Base-by-base conservation (phyloP, 1,284 basidiomycete genomes). In the Neonothopanus nambi region DNA sequence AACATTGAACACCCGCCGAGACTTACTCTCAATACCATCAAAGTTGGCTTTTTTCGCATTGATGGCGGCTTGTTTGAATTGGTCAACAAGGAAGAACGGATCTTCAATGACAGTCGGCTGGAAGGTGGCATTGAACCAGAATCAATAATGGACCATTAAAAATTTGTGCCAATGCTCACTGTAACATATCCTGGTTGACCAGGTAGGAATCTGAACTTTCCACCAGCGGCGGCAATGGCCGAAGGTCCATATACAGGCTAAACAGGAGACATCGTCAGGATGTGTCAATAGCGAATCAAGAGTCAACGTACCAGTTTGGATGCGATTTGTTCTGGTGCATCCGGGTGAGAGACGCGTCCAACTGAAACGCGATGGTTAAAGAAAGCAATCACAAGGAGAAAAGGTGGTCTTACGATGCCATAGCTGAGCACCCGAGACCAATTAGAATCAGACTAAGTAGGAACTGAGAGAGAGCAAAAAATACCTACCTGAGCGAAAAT, bases 21-120 rank as follows among this genome's bases (percentile, higher is more conserved):
- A 43, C 51, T 21, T 43, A 63, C 64, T 43, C 65, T 81, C 79
- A 43, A 79, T 71, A 45, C 77, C 78, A 21, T 48, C 47, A 48
- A 48, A 48, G 6, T 36, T 36, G 8, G 47, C 47, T 48, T 36
- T 35, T 36, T 74, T 67, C 23, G 78, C 75, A 48, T 72, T 72
- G 46, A 65, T 58, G 3, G 77, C 75, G 0, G 76, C 74, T 20
- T 69, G 59, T 11, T 56, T 63, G 62, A 73, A 81, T 41, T 67
- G 58, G 3, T 56, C 65, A 37, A 76, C 62, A 56, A 69, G 45
- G 1, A 59, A 56, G 35, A 56, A 54, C 15, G 64, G 63, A 26
- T 69, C 56, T 8, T 41, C 26, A 23, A 58, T 55, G 7, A 18
- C 52, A n/a, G 56, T 57, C 9, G 56, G 56, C 46, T 54, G n/a